Conservation (phyloP, 1,139 yeast genomes). For the Hemisphaericaspora xylofermentans region DNA sequence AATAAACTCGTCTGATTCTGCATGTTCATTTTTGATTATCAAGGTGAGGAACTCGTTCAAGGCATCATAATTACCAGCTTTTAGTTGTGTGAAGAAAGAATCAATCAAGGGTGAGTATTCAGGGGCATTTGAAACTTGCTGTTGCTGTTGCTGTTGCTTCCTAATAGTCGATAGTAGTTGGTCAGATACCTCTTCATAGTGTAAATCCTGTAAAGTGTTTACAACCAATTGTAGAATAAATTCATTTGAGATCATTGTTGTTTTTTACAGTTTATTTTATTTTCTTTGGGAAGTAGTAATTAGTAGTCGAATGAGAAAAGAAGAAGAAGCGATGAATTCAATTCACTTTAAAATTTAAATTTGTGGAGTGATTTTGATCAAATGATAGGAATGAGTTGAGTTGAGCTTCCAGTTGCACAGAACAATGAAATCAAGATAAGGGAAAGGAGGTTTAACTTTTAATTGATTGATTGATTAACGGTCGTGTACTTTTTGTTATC, state of each 20-base stretch:
- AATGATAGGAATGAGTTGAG: too few relatives aligned
- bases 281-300: background rate
- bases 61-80: slow-evolving; percentile 23
- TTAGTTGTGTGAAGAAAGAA: slow-evolving; percentile 25
- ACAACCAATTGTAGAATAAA: slow-evolving; percentile 34
- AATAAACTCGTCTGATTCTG: slow-evolving; percentile 7
- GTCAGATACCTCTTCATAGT: slow-evolving; percentile 20
- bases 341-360: too few relatives aligned
- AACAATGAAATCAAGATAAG: too few relatives aligned
- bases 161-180: slow-evolving; percentile 9
- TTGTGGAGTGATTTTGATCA: too few relatives aligned
- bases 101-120: slow-evolving; percentile 15
- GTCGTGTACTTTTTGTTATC: too few relatives aligned
- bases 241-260: slow-evolving; percentile 24
- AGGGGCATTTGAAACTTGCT: background rate
- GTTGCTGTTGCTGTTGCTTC: slow-evolving; percentile 6
- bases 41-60: slow-evolving; percentile 16
- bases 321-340: too few relatives aligned
- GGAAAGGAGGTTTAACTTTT: too few relatives aligned
- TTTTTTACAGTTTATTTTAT: background rate
- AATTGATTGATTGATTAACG: too few relatives aligned
- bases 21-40: slow-evolving; percentile 4
- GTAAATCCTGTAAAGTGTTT: slow-evolving; percentile 31
- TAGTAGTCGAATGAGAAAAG: background rate
- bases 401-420: too few relatives aligned